Evolutionary conservation across 805 yeast species (phyloP).

Genomic region (Priceomyces fermenticarens): DNA sequence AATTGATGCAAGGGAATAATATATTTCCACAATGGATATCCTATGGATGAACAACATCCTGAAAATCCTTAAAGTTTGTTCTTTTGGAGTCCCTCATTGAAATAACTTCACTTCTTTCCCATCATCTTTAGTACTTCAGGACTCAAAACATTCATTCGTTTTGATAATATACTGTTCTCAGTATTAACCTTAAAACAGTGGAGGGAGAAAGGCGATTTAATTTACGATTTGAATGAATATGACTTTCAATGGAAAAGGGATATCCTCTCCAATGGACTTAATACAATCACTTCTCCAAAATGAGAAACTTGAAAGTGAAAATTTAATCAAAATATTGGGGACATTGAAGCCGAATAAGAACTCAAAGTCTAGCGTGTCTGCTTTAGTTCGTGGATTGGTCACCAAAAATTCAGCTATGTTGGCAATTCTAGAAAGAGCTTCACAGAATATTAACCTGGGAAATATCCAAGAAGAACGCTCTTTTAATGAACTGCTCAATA

Average conservation of each 20-base stretch:
- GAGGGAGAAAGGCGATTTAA: no score
- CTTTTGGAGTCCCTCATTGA: no score
- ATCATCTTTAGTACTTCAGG: no score
- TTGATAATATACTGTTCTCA: no score
- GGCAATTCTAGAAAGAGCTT: conserved; percentile 12
- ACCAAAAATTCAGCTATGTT: conserved; percentile 32
- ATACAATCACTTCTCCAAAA: conserved; percentile 9
- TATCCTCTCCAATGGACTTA: not conserved
- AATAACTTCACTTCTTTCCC: no score
- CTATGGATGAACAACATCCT: no score
- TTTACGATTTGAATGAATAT: not conserved
- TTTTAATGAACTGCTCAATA: conserved; percentile 36
- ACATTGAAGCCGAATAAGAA: conserved; percentile 28
- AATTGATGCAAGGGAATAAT: no score
- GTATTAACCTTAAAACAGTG: no score
- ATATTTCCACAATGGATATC: no score
- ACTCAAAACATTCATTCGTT: no score
- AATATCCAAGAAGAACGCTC: conserved; percentile 19
- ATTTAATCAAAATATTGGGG: conserved; percentile 34
- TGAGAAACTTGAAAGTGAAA: conserved; percentile 31
- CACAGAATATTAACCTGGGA: conserved; percentile 7
- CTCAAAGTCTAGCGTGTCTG: conserved; percentile 21
- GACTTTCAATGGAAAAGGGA: not conserved
- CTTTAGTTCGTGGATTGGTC: conserved; percentile 37
- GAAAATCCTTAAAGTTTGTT: no score